phyloP scores from a whole-genome alignment of 2,329 filamentous ascomycete genomes.

The Fonsecaea multimorphosa region DNA sequence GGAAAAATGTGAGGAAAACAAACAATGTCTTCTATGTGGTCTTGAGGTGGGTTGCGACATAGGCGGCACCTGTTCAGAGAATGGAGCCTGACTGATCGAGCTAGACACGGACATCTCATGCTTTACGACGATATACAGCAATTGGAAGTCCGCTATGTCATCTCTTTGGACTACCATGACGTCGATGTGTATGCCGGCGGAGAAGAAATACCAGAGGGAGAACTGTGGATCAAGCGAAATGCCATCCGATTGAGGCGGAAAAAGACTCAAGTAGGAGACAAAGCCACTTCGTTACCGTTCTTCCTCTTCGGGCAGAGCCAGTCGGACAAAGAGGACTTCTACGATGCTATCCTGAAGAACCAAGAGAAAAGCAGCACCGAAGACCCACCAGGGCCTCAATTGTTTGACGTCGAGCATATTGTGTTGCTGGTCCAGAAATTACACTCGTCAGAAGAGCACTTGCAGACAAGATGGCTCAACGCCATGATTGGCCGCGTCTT shows the following conservation, averaged over 20 bases:
- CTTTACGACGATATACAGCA: conserved; percentile 96
- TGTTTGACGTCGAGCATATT: conserved; percentile 83
- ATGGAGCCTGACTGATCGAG: conserved; percentile 16
- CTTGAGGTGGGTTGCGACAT: conserved; percentile 66
- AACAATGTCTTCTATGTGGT: conserved; percentile 95
- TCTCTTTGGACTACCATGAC: conserved; percentile 86
- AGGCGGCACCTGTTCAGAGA: conserved; percentile 16
- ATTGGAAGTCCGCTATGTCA: conserved; percentile 93
- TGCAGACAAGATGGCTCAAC: conserved; percentile 93
- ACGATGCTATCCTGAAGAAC: conserved; percentile 86
- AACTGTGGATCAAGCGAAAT: conserved; percentile 94
- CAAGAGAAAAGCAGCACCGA: conserved; percentile 70
- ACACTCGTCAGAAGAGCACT: conserved; percentile 88
- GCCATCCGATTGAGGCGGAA: conserved; percentile 80
- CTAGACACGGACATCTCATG: conserved; percentile 91
- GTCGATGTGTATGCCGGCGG: conserved; percentile 84
- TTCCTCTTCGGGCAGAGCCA: conserved; percentile 94
- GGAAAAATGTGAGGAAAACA: conserved; percentile 60
- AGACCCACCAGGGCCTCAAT: conserved; percentile 70
- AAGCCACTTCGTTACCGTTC: conserved; percentile 76
- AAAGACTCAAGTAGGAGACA: conserved; percentile 58
- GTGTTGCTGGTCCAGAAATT: conserved; percentile 87
- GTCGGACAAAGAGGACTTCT: conserved; percentile 98
- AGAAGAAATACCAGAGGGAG: conserved; percentile 80
- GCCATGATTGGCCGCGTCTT: conserved; percentile 88